These are phyloP conservation scores for Tephrocybe rancida DNA, from an alignment of 768 basidiomycete species.

Conservation along the genomic window DNA sequence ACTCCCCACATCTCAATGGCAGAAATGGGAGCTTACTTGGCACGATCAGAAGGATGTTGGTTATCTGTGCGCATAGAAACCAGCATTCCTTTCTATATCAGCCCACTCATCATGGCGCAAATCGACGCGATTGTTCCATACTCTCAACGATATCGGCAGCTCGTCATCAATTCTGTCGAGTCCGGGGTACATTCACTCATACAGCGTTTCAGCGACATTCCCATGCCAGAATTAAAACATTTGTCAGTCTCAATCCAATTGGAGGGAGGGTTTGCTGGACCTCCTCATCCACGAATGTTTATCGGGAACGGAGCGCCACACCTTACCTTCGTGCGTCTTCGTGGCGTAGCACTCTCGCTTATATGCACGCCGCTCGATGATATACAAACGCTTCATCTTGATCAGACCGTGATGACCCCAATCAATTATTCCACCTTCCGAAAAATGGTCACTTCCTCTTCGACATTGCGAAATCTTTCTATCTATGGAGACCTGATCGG, in stretches of 20 bases:
- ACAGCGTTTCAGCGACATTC: constrained; percentile 26
- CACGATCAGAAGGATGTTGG: constrained; percentile 31
- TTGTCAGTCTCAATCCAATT: constrained; percentile 40
- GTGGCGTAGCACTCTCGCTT: constrained; percentile 43
- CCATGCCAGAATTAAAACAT: constrained; percentile 36
- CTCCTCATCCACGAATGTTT: constrained; percentile 27
- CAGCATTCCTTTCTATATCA: constrained; percentile 1
- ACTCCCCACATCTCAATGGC: constrained; percentile 18
- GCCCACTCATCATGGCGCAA: constrained; percentile 20
- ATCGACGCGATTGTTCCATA: constrained; percentile 33
- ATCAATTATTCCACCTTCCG: constrained; percentile 36
- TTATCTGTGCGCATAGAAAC: constrained; percentile 36
- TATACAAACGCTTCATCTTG: constrained; percentile 46
- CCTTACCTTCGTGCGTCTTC: constrained; percentile 42
- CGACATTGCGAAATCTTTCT: constrained; percentile 40
- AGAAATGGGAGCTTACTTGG: constrained; percentile 30
- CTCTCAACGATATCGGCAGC: constrained; percentile 36
- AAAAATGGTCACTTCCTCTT: constrained; percentile 34
- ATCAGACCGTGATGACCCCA: constrained; percentile 38
- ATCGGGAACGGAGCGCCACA: constrained; percentile 24
- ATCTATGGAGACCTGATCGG: constrained; percentile 44
- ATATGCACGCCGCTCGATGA: constrained; percentile 36
- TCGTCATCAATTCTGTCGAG: constrained; percentile 34
- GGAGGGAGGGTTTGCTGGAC: constrained; percentile 13
- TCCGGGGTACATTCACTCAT: constrained; percentile 26